These are phyloP conservation scores for Rhizophagus sp. DNA, from an alignment of 192 early-diverging fungal species.

Conservation along the genomic window DNA sequence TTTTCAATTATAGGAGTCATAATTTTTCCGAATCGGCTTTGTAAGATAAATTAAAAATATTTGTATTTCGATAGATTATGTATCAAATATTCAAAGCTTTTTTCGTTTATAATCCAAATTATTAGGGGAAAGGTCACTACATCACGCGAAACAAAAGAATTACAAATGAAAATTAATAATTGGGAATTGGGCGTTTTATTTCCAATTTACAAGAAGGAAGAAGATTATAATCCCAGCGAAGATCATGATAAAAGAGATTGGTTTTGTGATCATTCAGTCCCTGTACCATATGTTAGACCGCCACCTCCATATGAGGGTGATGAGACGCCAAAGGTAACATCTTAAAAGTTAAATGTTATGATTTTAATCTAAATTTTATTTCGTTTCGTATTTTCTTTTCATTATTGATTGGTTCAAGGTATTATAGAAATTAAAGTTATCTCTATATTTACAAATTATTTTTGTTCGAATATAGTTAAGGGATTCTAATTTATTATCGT, in stretches of 20 bases:
- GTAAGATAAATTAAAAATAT: neutral
- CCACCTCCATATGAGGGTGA: neutral
- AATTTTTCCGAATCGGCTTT: constrained; percentile 15
- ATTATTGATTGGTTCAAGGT: no score
- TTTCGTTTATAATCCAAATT: neutral
- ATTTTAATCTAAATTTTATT: no score
- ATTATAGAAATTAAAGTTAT: no score
- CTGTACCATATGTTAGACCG: constrained; percentile 15
- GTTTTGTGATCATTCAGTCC: neutral
- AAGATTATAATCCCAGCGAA: neutral
- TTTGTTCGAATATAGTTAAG: no score
- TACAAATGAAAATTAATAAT: constrained; percentile 19
- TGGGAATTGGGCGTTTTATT: constrained; percentile 23
- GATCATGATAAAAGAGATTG: neutral
- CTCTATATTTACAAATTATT: no score
- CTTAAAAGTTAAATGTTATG: neutral
- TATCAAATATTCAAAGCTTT: neutral
- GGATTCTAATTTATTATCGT: no score
- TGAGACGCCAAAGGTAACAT: constrained; percentile 5
- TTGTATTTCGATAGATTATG: neutral
- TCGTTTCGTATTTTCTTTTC: no score
- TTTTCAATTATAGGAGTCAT: neutral
- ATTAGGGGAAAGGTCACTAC: constrained; percentile 10
- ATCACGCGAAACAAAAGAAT: constrained; percentile 5
- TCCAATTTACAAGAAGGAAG: neutral